Conservation (phyloP, 306 rosid genomes). For the Pachyrhizus erosus region DNA sequence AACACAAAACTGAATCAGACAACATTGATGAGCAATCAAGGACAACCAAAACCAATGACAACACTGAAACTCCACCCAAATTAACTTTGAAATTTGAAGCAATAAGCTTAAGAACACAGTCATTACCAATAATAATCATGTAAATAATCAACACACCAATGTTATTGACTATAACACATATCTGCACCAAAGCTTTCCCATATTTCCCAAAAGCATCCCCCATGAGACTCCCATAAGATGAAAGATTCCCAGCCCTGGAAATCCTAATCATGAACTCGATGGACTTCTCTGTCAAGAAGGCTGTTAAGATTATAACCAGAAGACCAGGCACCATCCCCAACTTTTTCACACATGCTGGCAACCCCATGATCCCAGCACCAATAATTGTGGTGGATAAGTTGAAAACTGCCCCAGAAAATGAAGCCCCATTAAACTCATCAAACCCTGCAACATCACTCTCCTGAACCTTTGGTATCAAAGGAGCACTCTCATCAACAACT, state of each 20-base stretch:
- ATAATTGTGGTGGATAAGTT: slow-evolving; percentile 88
- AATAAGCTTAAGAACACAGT: not conserved
- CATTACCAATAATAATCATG: slow-evolving; percentile 86
- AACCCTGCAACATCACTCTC: slow-evolving; percentile 48
- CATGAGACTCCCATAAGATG: slow-evolving; percentile 81
- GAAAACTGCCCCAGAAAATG: slow-evolving; percentile 83
- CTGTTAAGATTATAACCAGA: slow-evolving; percentile 66
- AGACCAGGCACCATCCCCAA: slow-evolving; percentile 88
- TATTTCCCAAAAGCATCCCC: slow-evolving; percentile 71
- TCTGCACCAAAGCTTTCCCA: slow-evolving; percentile 72
- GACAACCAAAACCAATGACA: not conserved
- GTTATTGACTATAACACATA: slow-evolving; percentile 69
- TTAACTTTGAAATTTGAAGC: not conserved
- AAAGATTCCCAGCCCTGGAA: slow-evolving; percentile 67
- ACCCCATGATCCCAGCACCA: slow-evolving; percentile 94
- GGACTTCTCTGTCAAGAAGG: slow-evolving; percentile 74
- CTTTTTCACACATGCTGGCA: slow-evolving; percentile 84
- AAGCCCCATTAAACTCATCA: slow-evolving; percentile 83
- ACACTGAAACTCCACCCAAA: not conserved
- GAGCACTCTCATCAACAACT: slow-evolving; percentile 66
- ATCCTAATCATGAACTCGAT: slow-evolving; percentile 72
- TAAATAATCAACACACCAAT: slow-evolving; percentile 76
- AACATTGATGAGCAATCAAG: slow-evolving; percentile 23
- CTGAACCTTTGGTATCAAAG: slow-evolving; percentile 65
- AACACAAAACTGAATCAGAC: slow-evolving; percentile 46